Evolutionary conservation across 2,329 filamentous ascomycete species (phyloP).

Genomic region (Aureobasidium zeae): DNA sequence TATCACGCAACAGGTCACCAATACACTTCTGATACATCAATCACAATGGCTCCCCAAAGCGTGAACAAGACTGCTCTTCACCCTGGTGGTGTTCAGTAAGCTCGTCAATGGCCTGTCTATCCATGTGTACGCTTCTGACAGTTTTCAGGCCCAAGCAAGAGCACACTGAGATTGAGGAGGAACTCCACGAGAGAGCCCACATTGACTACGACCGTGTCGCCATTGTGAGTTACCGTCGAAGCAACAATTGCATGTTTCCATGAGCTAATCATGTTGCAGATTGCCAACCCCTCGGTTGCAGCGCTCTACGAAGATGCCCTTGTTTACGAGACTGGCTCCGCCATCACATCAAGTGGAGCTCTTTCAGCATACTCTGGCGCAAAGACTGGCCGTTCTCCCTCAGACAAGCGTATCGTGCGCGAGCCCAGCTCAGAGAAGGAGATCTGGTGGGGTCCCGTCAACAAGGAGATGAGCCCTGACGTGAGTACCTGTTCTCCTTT

Average conservation of each 20-base stretch:
- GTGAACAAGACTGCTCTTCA: constrained; percentile 91
- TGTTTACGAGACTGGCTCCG: constrained; percentile 93
- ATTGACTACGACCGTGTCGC: constrained; percentile 98
- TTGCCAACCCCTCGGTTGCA: constrained; percentile 88
- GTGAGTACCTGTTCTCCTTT: constrained; percentile 49
- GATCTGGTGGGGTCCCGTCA: constrained; percentile 98
- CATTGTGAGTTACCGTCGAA: constrained; percentile 57
- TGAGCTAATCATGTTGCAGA: constrained; percentile 33
- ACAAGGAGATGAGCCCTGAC: constrained; percentile 96
- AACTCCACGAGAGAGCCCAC: constrained; percentile 93
- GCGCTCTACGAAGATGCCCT: constrained; percentile 98
- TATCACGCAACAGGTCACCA: constrained; percentile 47
- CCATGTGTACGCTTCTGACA: constrained; percentile 14
- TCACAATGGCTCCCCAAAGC: constrained; percentile 41
- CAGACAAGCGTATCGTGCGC: constrained; percentile 95
- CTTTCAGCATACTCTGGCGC: constrained; percentile 95
- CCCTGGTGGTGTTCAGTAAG: constrained; percentile 78
- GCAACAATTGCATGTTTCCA: constrained; percentile 17
- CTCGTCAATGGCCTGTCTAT: constrained; percentile 15
- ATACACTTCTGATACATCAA: constrained; percentile 51
- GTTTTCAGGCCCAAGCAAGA: constrained; percentile 61
- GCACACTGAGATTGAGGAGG: constrained; percentile 96
- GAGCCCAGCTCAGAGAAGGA: constrained; percentile 82
- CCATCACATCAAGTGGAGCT: constrained; percentile 91
- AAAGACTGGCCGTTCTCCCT: constrained; percentile 93